phyloP scores from a whole-genome alignment of 192 early-diverging fungal genomes.

The Coemansia sp. region DNA sequence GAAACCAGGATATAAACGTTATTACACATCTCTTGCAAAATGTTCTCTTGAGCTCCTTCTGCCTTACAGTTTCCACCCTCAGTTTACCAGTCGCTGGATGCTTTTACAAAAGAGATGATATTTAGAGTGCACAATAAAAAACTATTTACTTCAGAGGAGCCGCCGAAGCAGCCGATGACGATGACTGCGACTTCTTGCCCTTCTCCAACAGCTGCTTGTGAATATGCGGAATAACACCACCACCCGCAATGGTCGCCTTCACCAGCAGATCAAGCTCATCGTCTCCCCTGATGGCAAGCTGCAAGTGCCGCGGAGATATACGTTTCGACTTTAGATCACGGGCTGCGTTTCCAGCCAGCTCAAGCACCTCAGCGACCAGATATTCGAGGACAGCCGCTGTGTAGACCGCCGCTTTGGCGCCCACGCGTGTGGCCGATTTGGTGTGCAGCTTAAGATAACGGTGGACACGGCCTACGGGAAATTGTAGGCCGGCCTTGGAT shows the following conservation, averaged over 20 bases:
- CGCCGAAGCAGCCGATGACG: not conserved
- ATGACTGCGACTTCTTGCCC: slow-evolving; percentile 47
- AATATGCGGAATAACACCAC: slow-evolving; percentile 71
- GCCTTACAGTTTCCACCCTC: too few relatives aligned
- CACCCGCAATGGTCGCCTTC: slow-evolving; percentile 86
- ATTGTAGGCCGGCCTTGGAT: slow-evolving; percentile 60
- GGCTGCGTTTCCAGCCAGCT: slow-evolving; percentile 89
- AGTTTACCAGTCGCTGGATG: too few relatives aligned
- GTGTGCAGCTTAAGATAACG: slow-evolving; percentile 83
- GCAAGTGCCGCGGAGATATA: slow-evolving; percentile 85
- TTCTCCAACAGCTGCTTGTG: slow-evolving; percentile 53
- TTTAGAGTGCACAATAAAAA: too few relatives aligned
- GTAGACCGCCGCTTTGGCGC: slow-evolving; percentile 89
- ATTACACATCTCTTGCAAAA: too few relatives aligned
- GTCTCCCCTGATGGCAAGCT: slow-evolving; percentile 88
- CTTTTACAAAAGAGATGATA: too few relatives aligned
- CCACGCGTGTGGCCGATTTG: slow-evolving; percentile 77
- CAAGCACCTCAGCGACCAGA: slow-evolving; percentile 87
- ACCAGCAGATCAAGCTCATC: slow-evolving; percentile 88
- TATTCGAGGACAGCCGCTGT: slow-evolving; percentile 91
- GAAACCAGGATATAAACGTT: too few relatives aligned
- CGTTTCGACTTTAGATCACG: slow-evolving; percentile 88
- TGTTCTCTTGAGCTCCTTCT: too few relatives aligned
- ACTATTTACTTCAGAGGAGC: slow-evolving; percentile 11
- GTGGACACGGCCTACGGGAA: slow-evolving; percentile 93